Evolutionary conservation across 2,329 filamentous ascomycete species (phyloP), one percentile per base, ranked within the genome.

Genomic region (Cordyceps pruinosa): DNA sequence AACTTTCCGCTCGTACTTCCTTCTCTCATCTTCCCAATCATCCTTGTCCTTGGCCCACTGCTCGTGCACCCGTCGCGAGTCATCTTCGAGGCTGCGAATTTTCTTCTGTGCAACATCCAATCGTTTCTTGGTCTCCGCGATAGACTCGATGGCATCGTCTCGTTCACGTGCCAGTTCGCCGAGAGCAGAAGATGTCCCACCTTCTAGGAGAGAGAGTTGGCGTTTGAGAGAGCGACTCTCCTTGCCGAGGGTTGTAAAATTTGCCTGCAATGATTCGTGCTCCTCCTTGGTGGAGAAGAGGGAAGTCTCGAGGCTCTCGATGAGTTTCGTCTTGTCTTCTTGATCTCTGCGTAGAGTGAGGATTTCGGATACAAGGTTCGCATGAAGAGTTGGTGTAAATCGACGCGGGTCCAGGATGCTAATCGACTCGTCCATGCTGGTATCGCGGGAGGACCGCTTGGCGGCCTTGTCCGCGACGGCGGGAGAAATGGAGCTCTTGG

Each of bases 351-450:
- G 85, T 50, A 99, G 75, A 2, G 86, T 84, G 39, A 99, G 77
- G 61, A 99, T 99, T 70, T 99, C 94, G 0, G 93, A 93, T 1
- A 99, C 93, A 7, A 99, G 77, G 50, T 90, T 97, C 9, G 94
- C 94, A 70, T 97, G 94, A 12, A 99, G 75, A 0, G 92, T 97
- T 1, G 94, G 94, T 0, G 94, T 99, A 68, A 99, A 97, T 37
- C 94, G 84, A 56, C 93, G 85, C 3, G 94, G 91, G 67, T 99
- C 94, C 30, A 97, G 77, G 23, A 90, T 85, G 63, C 82, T 80
- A 58, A 91, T 84, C 45, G 76, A 83, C 61, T 93, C 88, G 62
- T 93, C 85, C 56, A 74, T 80, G 23, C 76, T 73, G 25, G 83
- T 71, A 67, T 90, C 85, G 58, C 78, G 76, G 15, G 81, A 81